Evolutionary conservation across 2,329 filamentous ascomycete species (phyloP).

Genomic region (Diaporthe ilicicola): DNA sequence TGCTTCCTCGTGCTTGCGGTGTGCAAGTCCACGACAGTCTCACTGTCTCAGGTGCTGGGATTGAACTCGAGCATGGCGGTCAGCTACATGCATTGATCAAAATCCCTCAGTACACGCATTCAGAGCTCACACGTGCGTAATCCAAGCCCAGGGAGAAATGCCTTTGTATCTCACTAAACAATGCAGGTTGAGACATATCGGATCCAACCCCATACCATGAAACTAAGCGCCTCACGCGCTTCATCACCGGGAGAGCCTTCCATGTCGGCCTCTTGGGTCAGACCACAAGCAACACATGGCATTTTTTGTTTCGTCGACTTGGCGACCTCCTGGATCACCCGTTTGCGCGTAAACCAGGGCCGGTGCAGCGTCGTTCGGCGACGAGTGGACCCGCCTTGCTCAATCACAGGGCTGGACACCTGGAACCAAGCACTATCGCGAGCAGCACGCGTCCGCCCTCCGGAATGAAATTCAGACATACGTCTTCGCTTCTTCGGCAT

Average conservation of each 20-base stretch:
- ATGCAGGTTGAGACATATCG: background rate
- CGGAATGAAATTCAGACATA: background rate
- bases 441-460: background rate
- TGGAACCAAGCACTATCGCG: background rate
- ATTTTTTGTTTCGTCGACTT: no score
- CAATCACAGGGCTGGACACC: constrained; percentile 12
- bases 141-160: background rate
- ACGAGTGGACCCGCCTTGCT: constrained; percentile 10
- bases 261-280: no score
- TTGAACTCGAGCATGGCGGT: background rate
- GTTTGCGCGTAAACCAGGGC: no score
- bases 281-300: background rate
- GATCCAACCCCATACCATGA: no score
- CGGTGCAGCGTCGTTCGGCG: background rate
- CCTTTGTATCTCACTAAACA: background rate
- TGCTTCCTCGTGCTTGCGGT: no score
- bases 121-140: no score
- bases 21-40: background rate
- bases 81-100: background rate
- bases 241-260: background rate
- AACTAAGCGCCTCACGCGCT: no score
- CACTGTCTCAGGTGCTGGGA: background rate
- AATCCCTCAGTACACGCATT: background rate
- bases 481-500: background rate
- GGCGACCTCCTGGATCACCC: no score